These are phyloP conservation scores for Reticulascus tulasneorum DNA, from an alignment of 2,329 filamentous ascomycete genomes.

Conservation along the genomic window DNA sequence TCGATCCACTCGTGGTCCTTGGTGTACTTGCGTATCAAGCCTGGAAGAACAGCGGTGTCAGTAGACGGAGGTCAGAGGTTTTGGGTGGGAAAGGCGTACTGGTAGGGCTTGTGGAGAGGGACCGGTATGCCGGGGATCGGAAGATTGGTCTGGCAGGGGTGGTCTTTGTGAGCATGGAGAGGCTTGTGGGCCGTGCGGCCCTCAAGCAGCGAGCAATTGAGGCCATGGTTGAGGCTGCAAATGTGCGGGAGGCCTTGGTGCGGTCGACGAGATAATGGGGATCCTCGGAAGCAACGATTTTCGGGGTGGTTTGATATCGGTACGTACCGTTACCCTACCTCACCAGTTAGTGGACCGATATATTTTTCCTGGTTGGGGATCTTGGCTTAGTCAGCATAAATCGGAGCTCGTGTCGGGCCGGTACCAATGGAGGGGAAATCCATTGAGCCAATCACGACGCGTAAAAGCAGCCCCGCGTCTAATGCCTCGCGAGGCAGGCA, in stretches of 20 bases:
- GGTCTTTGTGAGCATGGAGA: constrained; percentile 34
- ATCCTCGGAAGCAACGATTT: constrained; percentile 10
- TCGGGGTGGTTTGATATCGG: constrained; percentile 11
- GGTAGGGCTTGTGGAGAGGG: constrained; percentile 35
- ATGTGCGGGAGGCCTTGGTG: constrained; percentile 4
- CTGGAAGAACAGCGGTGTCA: constrained; percentile 31
- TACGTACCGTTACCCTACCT: constrained; percentile 5
- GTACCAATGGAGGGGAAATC: neutral
- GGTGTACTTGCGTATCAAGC: constrained; percentile 77
- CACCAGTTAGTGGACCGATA: too few relatives aligned
- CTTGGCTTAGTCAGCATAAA: too few relatives aligned
- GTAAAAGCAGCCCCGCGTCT: neutral
- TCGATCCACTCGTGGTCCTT: constrained; percentile 99
- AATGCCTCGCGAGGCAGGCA: too few relatives aligned
- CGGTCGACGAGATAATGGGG: constrained; percentile 8
- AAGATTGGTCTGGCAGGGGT: constrained; percentile 26
- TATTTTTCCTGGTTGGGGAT: too few relatives aligned
- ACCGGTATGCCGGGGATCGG: constrained; percentile 38
- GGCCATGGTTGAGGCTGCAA: constrained; percentile 43
- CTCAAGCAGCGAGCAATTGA: constrained; percentile 57
- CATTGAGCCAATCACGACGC: constrained; percentile 4
- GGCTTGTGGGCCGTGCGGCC: constrained; percentile 42
- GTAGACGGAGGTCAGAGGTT: constrained; percentile 3
- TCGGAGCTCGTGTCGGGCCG: too few relatives aligned
- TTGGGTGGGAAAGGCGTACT: constrained; percentile 22